Percentiles rank a stretch among this genome's conserved stretches.
phyloP scores from a whole-genome alignment of 2,329 filamentous ascomycete species.

The Aspergillus sp. region DNA sequence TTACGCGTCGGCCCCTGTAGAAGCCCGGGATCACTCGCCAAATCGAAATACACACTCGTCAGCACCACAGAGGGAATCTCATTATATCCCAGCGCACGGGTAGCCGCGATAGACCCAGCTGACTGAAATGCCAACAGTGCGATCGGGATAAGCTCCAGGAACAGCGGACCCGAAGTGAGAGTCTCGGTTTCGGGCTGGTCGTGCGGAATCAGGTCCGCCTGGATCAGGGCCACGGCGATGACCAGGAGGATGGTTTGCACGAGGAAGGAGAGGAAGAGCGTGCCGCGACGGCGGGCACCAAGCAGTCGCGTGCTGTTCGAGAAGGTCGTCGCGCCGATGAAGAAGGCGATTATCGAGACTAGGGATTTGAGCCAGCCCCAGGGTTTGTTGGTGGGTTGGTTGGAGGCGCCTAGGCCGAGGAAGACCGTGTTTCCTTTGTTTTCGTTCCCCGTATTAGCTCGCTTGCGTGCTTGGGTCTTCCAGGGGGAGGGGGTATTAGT shows the following conservation, averaged over 20 bases:
- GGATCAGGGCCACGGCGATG: constrained; percentile 34
- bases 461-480: not conserved
- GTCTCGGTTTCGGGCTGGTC: constrained; percentile 8
- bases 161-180: constrained; percentile 21
- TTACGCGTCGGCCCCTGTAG: constrained; percentile 27
- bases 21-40: constrained; percentile 35
- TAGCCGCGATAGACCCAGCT: constrained; percentile 37
- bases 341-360: constrained; percentile 35
- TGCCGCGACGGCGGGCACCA: constrained; percentile 27
- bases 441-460: not conserved
- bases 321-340: constrained; percentile 36
- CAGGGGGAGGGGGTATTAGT: not conserved
- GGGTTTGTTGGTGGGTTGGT: constrained; percentile 29
- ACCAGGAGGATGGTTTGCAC: constrained; percentile 32
- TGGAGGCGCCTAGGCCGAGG: constrained; percentile 38
- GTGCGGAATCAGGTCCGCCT: constrained; percentile 32
- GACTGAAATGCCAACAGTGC: constrained; percentile 39
- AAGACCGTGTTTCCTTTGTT: constrained; percentile 40
- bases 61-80: constrained; percentile 41
- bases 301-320: constrained; percentile 28
- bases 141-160: constrained; percentile 37
- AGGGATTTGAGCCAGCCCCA: constrained; percentile 41
- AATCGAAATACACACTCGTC: constrained; percentile 41
- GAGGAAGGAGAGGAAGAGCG: constrained; percentile 35
- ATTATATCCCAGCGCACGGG: constrained; percentile 33